A percentile compares a stretch with the other conserved stretches of the same genome.
These are phyloP conservation scores for Ustilaginoidea virens DNA, from an alignment of 2,329 filamentous ascomycete genomes.

Conservation along the genomic window DNA sequence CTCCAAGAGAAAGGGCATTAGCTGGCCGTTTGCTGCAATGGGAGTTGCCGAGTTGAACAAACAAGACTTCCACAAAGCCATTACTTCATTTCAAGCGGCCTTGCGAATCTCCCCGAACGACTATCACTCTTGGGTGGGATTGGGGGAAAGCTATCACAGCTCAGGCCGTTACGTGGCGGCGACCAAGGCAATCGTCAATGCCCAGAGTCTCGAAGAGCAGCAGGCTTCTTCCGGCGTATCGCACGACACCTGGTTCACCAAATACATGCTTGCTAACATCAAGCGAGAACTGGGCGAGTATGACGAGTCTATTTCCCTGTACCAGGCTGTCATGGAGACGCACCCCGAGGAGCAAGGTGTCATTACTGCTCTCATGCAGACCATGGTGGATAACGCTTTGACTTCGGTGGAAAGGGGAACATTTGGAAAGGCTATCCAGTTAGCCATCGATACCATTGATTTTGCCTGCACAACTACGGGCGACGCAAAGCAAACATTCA, in stretches of 20 bases:
- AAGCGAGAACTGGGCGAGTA: slow-evolving; percentile 85
- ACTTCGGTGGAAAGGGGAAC: slow-evolving; percentile 66
- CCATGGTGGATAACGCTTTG: slow-evolving; percentile 68
- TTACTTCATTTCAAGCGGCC: slow-evolving; percentile 83
- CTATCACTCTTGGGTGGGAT: slow-evolving; percentile 90
- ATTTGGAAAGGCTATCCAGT: slow-evolving; percentile 66
- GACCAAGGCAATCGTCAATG: slow-evolving; percentile 76
- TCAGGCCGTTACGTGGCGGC: slow-evolving; percentile 91
- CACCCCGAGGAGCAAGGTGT: slow-evolving; percentile 72
- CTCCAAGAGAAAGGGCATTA: slow-evolving; percentile 82
- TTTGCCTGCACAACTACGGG: slow-evolving; percentile 48
- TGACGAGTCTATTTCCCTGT: slow-evolving; percentile 65
- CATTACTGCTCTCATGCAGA: slow-evolving; percentile 74
- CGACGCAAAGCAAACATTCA: slow-evolving; percentile 59
- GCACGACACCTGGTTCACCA: slow-evolving; percentile 81
- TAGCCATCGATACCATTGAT: slow-evolving; percentile 52
- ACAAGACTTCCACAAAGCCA: slow-evolving; percentile 75
- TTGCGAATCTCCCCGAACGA: slow-evolving; percentile 70
- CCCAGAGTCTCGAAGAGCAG: slow-evolving; percentile 56
- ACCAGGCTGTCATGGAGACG: slow-evolving; percentile 53
- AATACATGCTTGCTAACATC: slow-evolving; percentile 93
- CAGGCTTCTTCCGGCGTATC: slow-evolving; percentile 31
- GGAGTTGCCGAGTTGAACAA: slow-evolving; percentile 92
- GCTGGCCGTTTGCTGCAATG: slow-evolving; percentile 89
- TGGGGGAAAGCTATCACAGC: slow-evolving; percentile 95